These are phyloP conservation scores for Hanseniaspora gamundiae DNA, from an alignment of 1,139 yeast species.

Conservation along the genomic window DNA sequence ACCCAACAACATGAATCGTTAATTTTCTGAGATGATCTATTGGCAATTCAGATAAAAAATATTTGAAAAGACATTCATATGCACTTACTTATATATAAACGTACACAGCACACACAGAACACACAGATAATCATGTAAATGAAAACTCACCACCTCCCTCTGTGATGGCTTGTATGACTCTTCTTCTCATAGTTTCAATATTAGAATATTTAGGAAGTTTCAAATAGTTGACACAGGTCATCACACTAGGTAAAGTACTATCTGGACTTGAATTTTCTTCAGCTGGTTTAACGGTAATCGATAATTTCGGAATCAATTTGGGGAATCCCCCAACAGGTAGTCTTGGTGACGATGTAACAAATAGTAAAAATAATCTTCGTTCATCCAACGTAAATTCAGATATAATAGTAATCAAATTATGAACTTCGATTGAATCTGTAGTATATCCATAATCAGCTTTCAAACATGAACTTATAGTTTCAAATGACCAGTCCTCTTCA, in stretches of 20 bases:
- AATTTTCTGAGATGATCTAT: too few species aligned
- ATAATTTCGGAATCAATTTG: conserved; percentile 66
- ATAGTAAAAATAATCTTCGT: conserved; percentile 67
- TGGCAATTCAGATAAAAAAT: too few species aligned
- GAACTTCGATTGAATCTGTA: conserved; percentile 54
- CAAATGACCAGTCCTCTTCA: conserved; percentile 78
- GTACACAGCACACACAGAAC: too few species aligned
- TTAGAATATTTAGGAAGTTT: conserved; percentile 76
- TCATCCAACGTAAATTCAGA: conserved; percentile 39
- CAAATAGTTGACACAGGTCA: conserved; percentile 95
- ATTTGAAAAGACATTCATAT: background rate
- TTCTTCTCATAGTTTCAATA: conserved; percentile 42
- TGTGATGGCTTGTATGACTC: conserved; percentile 56
- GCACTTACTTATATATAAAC: background rate
- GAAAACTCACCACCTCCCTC: conserved; percentile 90
- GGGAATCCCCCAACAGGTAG: conserved; percentile 92
- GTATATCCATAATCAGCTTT: conserved; percentile 88
- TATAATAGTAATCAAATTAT: conserved; percentile 48
- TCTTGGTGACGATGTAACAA: conserved; percentile 87
- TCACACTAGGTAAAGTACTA: conserved; percentile 86
- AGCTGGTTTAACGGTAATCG: conserved; percentile 80
- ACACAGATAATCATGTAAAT: conserved; percentile 58
- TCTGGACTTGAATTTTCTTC: conserved; percentile 48
- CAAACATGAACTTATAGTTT: conserved; percentile 46
- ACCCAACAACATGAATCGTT: too few species aligned